phyloP scores from a whole-genome alignment of 164 flowering plant genomes.

The Piper betle region DNA sequence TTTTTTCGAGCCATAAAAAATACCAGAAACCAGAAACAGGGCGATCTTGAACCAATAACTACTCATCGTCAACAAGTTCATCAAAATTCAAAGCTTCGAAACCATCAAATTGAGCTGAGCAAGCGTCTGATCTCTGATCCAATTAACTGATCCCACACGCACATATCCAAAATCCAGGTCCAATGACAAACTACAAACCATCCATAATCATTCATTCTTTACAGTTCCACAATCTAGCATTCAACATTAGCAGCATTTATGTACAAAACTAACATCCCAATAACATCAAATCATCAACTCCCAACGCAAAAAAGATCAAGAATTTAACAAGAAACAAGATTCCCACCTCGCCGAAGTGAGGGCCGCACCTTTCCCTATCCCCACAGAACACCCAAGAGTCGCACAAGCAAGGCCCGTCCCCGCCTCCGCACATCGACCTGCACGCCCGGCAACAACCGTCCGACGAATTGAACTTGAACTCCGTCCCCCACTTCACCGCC shows the following conservation, averaged over 20 bases:
- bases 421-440: constrained; percentile 72
- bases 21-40: neutral
- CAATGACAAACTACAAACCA: too few species aligned
- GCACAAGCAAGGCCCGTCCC: constrained; percentile 76
- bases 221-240: too few species aligned
- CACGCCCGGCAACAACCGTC: constrained; percentile 74
- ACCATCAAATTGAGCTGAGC: neutral
- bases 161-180: too few species aligned
- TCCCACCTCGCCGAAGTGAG: constrained; percentile 76
- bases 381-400: constrained; percentile 96
- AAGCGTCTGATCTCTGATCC: neutral
- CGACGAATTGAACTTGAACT: constrained; percentile 61
- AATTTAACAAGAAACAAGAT: too few species aligned
- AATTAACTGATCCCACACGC: neutral
- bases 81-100: neutral
- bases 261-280: too few species aligned
- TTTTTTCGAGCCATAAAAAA: too few species aligned
- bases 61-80: neutral
- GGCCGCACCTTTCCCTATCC: constrained; percentile 47
- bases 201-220: too few species aligned
- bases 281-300: neutral
- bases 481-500: constrained; percentile 93
- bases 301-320: constrained; percentile 2
- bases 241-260: too few species aligned
- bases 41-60: neutral